Percentiles rank a stretch among this genome's conserved stretches.
Conservation (phyloP, 2,329 filamentous ascomycete species). For the Aspergillus awamori region DNA sequence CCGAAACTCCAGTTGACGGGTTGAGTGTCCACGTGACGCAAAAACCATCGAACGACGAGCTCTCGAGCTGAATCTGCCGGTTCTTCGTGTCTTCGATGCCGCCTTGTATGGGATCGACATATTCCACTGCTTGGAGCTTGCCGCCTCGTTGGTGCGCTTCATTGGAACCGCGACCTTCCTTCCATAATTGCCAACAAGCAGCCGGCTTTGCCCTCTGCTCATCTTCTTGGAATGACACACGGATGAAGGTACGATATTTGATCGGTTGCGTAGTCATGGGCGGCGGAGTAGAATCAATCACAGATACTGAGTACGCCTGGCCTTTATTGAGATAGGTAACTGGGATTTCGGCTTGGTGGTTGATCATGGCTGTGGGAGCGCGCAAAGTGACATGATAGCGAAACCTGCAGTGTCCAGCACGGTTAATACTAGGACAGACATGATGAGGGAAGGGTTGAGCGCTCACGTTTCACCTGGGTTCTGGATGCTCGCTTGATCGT, state of each 20-base stretch:
- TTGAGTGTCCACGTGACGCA: constrained; percentile 85
- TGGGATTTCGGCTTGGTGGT: constrained; percentile 84
- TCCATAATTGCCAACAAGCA: constrained; percentile 89
- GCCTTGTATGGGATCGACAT: constrained; percentile 68
- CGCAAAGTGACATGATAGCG: constrained; percentile 89
- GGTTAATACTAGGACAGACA: constrained; percentile 20
- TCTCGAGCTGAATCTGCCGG: constrained; percentile 69
- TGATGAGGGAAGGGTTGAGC: background rate
- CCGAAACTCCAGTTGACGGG: constrained; percentile 62
- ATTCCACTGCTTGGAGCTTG: constrained; percentile 92
- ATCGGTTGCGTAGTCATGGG: constrained; percentile 62
- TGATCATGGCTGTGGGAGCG: constrained; percentile 92
- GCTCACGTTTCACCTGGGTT: constrained; percentile 57
- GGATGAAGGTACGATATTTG: constrained; percentile 84
- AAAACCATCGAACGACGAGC: constrained; percentile 89
- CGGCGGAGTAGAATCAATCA: constrained; percentile 73
- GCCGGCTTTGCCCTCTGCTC: constrained; percentile 83
- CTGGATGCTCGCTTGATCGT: constrained; percentile 31
- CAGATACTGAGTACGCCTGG: constrained; percentile 84
- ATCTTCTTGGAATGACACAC: constrained; percentile 97
- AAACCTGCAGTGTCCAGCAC: constrained; percentile 57
- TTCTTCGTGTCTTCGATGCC: constrained; percentile 60
- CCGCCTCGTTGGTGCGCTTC: constrained; percentile 93
- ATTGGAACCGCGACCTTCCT: constrained; percentile 91
- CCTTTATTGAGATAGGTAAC: constrained; percentile 99